Conservation (phyloP, 228 moss, liverwort and hornwort genomes). For the Sphagnum fallax region DNA sequence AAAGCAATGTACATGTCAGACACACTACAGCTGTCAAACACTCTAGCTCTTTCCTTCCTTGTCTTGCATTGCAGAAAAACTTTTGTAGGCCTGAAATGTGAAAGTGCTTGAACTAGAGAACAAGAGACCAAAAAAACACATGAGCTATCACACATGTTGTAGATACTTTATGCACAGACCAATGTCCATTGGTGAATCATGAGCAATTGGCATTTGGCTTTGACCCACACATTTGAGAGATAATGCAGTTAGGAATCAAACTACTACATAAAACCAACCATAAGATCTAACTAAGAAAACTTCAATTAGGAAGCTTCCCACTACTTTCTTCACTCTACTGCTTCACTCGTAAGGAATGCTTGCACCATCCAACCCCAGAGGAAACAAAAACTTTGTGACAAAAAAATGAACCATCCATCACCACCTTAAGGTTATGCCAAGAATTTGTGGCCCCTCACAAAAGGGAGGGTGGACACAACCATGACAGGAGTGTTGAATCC, state of each 20-base stretch:
- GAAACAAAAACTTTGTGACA: not conserved
- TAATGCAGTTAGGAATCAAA: too few species aligned
- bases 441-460: conserved; percentile 11
- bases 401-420: conserved; percentile 2
- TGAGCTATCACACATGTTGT: not conserved
- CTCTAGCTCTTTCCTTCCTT: not conserved
- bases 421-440: conserved; percentile 6
- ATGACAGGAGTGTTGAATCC: conserved; percentile 23
- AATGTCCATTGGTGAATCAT: not conserved
- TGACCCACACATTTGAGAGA: too few species aligned
- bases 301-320: too few species aligned
- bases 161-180: not conserved
- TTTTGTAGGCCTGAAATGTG: not conserved
- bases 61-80: not conserved
- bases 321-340: not conserved
- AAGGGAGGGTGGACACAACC: conserved; percentile 32
- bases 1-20: too few species aligned
- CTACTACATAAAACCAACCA: too few species aligned
- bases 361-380: not conserved
- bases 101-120: not conserved
- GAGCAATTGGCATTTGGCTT: too few species aligned
- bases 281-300: too few species aligned
- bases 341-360: too few species aligned
- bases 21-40: too few species aligned
- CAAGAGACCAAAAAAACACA: not conserved